A percentile compares a stretch with the other conserved stretches of the same genome.
These are phyloP conservation scores for Colletotrichum orchidophilum DNA, from an alignment of 2,329 filamentous ascomycete species.

Conservation along the genomic window DNA sequence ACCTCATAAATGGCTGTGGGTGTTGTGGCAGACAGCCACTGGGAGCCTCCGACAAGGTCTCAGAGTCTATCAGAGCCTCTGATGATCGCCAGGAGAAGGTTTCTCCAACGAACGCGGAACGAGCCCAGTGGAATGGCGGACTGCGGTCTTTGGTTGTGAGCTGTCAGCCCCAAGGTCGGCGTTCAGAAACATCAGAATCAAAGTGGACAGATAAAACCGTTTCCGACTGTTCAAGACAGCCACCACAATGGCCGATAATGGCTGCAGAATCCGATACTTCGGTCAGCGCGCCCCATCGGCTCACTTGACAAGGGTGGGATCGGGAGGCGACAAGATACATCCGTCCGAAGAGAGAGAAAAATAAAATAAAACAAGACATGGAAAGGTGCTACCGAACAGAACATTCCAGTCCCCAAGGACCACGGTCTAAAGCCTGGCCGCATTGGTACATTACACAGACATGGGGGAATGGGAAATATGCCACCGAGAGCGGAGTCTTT, in stretches of 20 bases:
- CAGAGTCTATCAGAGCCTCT: slow-evolving; percentile 25
- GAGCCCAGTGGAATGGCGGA: slow-evolving; percentile 13
- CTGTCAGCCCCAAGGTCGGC: background rate
- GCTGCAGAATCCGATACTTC: slow-evolving; percentile 10
- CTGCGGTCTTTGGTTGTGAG: background rate
- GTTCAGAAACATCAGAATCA: slow-evolving; percentile 14
- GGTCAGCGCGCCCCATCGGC: slow-evolving; percentile 8
- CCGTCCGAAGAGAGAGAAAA: background rate
- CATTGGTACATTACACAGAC: slow-evolving; percentile 8
- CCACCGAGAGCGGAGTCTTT: background rate
- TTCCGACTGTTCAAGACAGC: slow-evolving; percentile 6
- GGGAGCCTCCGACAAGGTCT: background rate
- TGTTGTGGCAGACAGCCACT: slow-evolving; percentile 11
- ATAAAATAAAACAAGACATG: background rate
- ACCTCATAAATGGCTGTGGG: slow-evolving; percentile 7
- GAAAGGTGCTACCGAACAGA: slow-evolving; percentile 5
- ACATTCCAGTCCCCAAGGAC: slow-evolving; percentile 22
- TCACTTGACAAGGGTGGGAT: background rate
- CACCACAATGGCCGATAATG: background rate
- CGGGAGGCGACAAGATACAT: slow-evolving; percentile 32
- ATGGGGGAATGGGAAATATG: background rate
- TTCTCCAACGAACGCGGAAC: slow-evolving; percentile 5
- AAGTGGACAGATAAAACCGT: background rate
- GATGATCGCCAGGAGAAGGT: slow-evolving; percentile 24
- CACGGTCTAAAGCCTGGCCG: slow-evolving; percentile 4